Base-by-base conservation (phyloP, 306 rosid genomes). In the Begonia masoniana region DNA sequence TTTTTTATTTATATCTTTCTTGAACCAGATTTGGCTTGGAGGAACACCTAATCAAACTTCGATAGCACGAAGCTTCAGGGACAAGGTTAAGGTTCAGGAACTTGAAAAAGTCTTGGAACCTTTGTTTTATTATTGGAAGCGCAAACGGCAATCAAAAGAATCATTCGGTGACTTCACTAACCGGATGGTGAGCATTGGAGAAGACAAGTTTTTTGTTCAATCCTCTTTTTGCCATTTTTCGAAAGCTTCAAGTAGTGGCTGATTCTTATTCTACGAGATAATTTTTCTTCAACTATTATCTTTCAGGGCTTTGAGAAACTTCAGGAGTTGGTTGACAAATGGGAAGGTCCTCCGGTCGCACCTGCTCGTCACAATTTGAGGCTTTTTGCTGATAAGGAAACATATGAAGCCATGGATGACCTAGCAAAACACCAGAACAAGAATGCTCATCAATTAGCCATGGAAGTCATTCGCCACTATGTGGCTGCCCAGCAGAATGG, bases 41-140 rank as follows among this genome's bases (percentile, higher is more conserved):
- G 99, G 99, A 62, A 86, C 15, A 42, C 70, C 69, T 36, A 86
- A 77, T 69, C 99, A 92, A 76, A 92, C 80, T 1, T 69, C 94
- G 39, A 35, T 92, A 57, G 96, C 96, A 68, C 73, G 63, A 66
- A 60, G 55, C 76, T 92, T 92, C 83, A 73, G 78, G 96, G 76
- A 92, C 73, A 92, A 79, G 78, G 95, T 92, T 55, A 92, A 92
- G 78, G 16, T 92, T 69, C 88, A 73, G 10, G 95, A 92, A 69
- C 93, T 92, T 41, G 96, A 92, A 75, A 92, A 81, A 7, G 85
- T 92, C 56, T 68, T 86, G 65, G 99, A 92, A 63, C 99, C 99
- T 39, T 64, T 92, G 68, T 81, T 92, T 60, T 92, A 83, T 71
- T 35, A 79, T 47, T 92, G 99, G 99, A 86, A 86, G 74, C 88